Percentiles rank a stretch among this genome's conserved stretches.
These are phyloP conservation scores for Echites panduratus DNA, from an alignment of 257 asterid species.

Conservation along the genomic window DNA sequence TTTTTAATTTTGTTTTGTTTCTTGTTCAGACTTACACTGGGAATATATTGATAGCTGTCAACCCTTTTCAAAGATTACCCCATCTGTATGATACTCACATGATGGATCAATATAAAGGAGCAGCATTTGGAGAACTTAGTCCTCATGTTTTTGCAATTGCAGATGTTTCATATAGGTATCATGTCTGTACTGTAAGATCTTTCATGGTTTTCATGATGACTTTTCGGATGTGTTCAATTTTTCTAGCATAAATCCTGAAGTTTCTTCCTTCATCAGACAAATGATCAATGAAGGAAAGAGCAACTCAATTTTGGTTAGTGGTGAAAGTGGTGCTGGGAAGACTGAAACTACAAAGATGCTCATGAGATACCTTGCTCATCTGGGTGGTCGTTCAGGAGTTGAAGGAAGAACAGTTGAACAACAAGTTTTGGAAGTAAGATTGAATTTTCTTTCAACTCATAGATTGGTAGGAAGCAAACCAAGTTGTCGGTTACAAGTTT, in stretches of 20 bases:
- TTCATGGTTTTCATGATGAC: not conserved
- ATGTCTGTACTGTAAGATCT: not conserved
- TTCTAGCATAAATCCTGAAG: conserved; percentile 14
- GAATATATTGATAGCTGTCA: conserved; percentile 91
- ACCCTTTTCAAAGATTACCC: conserved; percentile 97
- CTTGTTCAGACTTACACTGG: conserved; percentile 91
- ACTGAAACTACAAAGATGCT: conserved; percentile 99
- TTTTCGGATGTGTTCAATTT: conserved; percentile 3
- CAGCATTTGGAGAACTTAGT: conserved; percentile 93
- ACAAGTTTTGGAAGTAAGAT: conserved; percentile 94
- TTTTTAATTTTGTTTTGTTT: conserved; percentile 10
- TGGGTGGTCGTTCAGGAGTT: conserved; percentile 97
- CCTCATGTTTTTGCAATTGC: conserved; percentile 99
- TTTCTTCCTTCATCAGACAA: conserved; percentile 52
- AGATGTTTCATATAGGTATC: conserved; percentile 90
- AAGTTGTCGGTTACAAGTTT: not conserved
- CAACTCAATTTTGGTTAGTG: conserved; percentile 98
- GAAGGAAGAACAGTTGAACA: conserved; percentile 99
- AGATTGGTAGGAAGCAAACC: not conserved
- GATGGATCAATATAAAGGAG: conserved; percentile 99
- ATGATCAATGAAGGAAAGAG: conserved; percentile 92
- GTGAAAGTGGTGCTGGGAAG: conserved; percentile 99
- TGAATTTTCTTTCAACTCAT: conserved; percentile 15
- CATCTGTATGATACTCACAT: conserved; percentile 97
- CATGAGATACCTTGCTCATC: conserved; percentile 93